phyloP scores from a whole-genome alignment of 1,284 basidiomycete genomes.

The Heliocybe sulcata region DNA sequence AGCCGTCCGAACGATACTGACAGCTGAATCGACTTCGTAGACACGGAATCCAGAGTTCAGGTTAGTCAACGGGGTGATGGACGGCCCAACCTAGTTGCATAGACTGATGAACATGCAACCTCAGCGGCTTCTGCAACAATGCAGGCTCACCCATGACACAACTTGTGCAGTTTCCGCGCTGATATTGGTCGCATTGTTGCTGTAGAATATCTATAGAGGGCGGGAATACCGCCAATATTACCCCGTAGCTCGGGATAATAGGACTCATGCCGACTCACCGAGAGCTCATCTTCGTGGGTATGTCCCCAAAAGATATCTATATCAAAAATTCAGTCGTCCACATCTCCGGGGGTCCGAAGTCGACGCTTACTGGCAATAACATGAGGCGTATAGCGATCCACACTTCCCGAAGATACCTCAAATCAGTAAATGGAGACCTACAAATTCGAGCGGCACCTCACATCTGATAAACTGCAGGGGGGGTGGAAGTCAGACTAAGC shows the following conservation, averaged over 20 bases:
- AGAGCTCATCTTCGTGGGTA: slow-evolving; percentile 75
- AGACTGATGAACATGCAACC: neutral
- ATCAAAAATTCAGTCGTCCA: neutral
- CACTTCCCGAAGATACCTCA: slow-evolving; percentile 35
- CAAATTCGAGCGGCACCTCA: slow-evolving; percentile 19
- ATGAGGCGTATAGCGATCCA: slow-evolving; percentile 72
- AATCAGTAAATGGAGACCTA: slow-evolving; percentile 9
- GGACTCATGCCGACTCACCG: slow-evolving; percentile 30
- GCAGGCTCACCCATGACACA: slow-evolving; percentile 40
- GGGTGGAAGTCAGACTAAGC: slow-evolving; percentile 1
- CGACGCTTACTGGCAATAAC: slow-evolving; percentile 61
- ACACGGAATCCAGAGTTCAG: slow-evolving; percentile 76
- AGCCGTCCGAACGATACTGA: slow-evolving; percentile 22
- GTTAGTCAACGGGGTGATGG: slow-evolving; percentile 67
- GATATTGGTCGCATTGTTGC: slow-evolving; percentile 62
- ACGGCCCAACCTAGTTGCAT: slow-evolving; percentile 47
- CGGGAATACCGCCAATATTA: neutral
- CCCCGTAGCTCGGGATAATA: neutral
- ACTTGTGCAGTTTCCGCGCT: slow-evolving; percentile 48
- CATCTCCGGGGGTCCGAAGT: slow-evolving; percentile 5
- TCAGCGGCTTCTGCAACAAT: neutral
- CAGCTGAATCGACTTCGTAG: slow-evolving; percentile 71
- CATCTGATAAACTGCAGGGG: slow-evolving; percentile 63
- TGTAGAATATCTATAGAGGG: slow-evolving; percentile 56
- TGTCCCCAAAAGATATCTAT: slow-evolving; percentile 76